A percentile compares a stretch with the other conserved stretches of the same genome.
Conservation (phyloP, 352 stramenopile genomes). For the Globisporangium alternatum region DNA sequence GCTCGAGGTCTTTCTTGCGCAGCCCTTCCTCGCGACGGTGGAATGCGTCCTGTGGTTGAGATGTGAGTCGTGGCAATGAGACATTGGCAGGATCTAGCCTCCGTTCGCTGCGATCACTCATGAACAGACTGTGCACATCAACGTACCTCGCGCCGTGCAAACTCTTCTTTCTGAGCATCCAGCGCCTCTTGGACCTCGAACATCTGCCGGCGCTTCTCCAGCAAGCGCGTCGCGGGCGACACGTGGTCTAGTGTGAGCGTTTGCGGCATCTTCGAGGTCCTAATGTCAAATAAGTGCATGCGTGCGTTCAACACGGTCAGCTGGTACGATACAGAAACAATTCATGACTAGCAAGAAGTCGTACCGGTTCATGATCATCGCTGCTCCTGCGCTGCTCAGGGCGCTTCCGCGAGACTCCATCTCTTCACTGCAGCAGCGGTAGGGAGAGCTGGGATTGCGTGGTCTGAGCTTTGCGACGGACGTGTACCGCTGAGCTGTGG, state of each 20-base stretch:
- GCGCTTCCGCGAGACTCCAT: slow-evolving; percentile 54
- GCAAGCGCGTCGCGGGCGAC: slow-evolving; percentile 87
- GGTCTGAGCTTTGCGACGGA: background rate
- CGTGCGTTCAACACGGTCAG: background rate
- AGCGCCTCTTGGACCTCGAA: slow-evolving; percentile 94
- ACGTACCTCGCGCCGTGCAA: slow-evolving; percentile 65
- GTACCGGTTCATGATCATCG: slow-evolving; percentile 73
- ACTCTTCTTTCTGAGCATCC: slow-evolving; percentile 94
- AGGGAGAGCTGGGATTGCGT: background rate
- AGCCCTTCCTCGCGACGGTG: slow-evolving; percentile 91
- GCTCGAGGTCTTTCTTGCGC: slow-evolving; percentile 92
- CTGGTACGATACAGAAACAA: background rate
- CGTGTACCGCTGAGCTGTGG: background rate
- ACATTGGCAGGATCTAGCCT: no score
- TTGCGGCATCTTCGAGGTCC: slow-evolving; percentile 69
- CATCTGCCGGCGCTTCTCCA: slow-evolving; percentile 95
- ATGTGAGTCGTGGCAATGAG: background rate
- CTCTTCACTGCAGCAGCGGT: background rate
- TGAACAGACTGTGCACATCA: background rate
- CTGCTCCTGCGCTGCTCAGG: slow-evolving; percentile 54
- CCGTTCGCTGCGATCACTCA: background rate
- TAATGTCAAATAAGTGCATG: background rate
- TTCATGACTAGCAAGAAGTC: background rate
- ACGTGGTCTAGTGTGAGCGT: slow-evolving; percentile 92
- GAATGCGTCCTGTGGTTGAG: slow-evolving; percentile 79